These are phyloP conservation scores for Tanacetum coccineum DNA, from an alignment of 129 eudicot genomes.

Conservation along the genomic window DNA sequence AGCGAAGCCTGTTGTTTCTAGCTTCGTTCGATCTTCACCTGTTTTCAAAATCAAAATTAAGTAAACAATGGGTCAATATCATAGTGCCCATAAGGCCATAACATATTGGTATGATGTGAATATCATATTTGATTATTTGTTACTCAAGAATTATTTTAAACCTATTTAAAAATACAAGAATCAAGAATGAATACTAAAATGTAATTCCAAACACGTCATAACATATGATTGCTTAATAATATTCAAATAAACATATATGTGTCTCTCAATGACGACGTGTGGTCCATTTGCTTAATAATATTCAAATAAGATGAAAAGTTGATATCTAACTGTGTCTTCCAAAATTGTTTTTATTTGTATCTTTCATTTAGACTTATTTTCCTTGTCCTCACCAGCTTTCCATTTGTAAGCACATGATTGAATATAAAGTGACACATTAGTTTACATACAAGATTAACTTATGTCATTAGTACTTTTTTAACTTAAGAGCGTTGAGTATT, in stretches of 20 bases:
- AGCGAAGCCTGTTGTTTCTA: conserved; percentile 21
- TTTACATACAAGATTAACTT: neutral
- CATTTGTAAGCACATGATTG: conserved; percentile 15
- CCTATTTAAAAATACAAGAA: too few species aligned
- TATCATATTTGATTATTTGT: too few species aligned
- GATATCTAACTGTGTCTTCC: conserved; percentile 20
- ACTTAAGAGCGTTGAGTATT: too few species aligned
- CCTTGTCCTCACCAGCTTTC: neutral
- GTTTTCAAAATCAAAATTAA: conserved; percentile 5
- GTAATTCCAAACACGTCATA: neutral
- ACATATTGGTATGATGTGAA: too few species aligned
- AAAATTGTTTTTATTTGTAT: neutral
- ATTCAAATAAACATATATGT: neutral
- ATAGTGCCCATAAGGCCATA: neutral
- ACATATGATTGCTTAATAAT: conserved; percentile 16
- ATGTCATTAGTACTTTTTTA: neutral
- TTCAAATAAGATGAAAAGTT: conserved; percentile 17
- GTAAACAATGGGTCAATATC: neutral
- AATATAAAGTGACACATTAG: neutral
- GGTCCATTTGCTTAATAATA: conserved; percentile 8
- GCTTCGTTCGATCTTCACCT: conserved; percentile 27
- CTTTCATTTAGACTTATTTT: neutral
- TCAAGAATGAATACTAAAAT: too few species aligned
- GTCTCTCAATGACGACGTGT: neutral
- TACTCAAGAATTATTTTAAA: too few species aligned